Evolutionary conservation across 306 rosid genomes (phyloP).

Genomic region (Glycine latifolia): DNA sequence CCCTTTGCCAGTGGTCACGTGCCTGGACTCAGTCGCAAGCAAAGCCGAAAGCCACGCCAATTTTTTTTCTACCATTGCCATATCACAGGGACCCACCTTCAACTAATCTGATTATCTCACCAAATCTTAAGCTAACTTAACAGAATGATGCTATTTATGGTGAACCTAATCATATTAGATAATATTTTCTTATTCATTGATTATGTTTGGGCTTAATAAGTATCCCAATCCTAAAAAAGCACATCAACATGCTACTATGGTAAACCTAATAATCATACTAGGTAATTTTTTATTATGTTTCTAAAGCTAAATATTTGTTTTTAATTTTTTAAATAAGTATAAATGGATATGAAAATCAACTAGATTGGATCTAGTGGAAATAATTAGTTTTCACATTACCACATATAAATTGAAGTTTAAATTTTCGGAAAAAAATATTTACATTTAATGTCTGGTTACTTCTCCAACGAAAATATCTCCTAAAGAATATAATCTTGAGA

Average conservation of each 20-base stretch:
- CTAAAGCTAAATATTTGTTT: neutral
- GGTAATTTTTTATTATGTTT: neutral
- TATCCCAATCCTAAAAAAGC: neutral
- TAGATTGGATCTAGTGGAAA: too few relatives aligned
- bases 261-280: neutral
- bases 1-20: slow-evolving; percentile 32
- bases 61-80: neutral
- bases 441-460: too few relatives aligned
- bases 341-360: neutral
- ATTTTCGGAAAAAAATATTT: too few relatives aligned
- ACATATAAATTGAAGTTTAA: too few relatives aligned
- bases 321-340: neutral
- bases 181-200: neutral
- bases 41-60: slow-evolving; percentile 21
- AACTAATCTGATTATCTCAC: slow-evolving; percentile 45
- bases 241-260: neutral
- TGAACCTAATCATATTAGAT: slow-evolving; percentile 45
- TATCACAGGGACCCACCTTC: slow-evolving; percentile 38
- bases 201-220: neutral
- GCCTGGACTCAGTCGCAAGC: slow-evolving; percentile 9
- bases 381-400: too few relatives aligned
- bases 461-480: too few relatives aligned
- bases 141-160: slow-evolving; percentile 39
- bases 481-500: too few relatives aligned
- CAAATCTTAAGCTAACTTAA: slow-evolving; percentile 2